Percentiles rank a stretch among this genome's conserved stretches.
Evolutionary conservation across 73 alveolate genomes (phyloP).

Genomic region (Stentor roeselii): DNA sequence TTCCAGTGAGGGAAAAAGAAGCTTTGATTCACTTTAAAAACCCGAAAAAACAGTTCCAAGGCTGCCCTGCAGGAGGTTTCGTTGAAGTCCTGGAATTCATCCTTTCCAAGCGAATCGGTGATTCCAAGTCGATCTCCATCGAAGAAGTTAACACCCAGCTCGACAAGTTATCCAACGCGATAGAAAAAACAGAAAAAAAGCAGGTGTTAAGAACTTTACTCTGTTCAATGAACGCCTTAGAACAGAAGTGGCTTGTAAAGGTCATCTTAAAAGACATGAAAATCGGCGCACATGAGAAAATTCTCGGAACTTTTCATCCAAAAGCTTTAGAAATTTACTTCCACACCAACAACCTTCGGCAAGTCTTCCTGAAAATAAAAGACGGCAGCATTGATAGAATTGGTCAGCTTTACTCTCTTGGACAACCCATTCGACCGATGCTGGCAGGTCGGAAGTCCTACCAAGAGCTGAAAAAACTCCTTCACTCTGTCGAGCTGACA

Average conservation of each 20-base stretch:
- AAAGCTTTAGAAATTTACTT: slow-evolving; percentile 89
- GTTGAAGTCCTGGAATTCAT: slow-evolving; percentile 75
- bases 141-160: slow-evolving; percentile 70
- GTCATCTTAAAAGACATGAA: slow-evolving; percentile 88
- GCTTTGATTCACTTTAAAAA: slow-evolving; percentile 90
- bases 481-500: slow-evolving; percentile 56
- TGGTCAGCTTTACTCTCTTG: slow-evolving; percentile 74
- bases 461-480: slow-evolving; percentile 55
- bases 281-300: slow-evolving; percentile 83
- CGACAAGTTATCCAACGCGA: slow-evolving; percentile 67
- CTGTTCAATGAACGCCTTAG: slow-evolving; percentile 72
- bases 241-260: slow-evolving; percentile 88
- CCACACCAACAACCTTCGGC: slow-evolving; percentile 77
- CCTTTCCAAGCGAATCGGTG: slow-evolving; percentile 63
- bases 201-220: slow-evolving; percentile 65
- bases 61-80: slow-evolving; percentile 91
- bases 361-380: slow-evolving; percentile 82
- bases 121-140: slow-evolving; percentile 57
- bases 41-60: slow-evolving; percentile 75
- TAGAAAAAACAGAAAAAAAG: slow-evolving; percentile 71
- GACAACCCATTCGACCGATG: slow-evolving; percentile 96
- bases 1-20: slow-evolving; percentile 78
- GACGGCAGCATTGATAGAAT: slow-evolving; percentile 66
- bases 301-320: slow-evolving; percentile 77
- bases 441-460: slow-evolving; percentile 68